Percentiles rank a stretch among this genome's conserved stretches.
phyloP scores from a whole-genome alignment of 768 basidiomycete genomes.

The Russula sp. region DNA sequence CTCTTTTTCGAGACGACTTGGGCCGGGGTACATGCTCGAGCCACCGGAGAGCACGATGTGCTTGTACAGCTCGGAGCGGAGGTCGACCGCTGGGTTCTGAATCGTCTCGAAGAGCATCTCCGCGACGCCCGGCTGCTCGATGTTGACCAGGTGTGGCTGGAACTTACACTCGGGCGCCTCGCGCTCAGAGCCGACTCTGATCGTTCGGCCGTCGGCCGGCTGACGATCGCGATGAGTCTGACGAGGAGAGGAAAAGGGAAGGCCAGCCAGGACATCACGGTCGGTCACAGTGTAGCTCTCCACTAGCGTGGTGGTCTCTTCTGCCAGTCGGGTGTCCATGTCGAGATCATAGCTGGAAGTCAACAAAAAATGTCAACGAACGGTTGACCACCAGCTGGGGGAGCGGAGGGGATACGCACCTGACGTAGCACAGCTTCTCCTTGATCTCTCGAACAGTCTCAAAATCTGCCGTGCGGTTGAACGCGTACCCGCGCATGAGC shows the following conservation, averaged over 20 bases:
- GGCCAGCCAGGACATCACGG: not conserved
- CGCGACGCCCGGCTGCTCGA: conserved; percentile 96
- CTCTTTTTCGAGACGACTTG: conserved; percentile 98
- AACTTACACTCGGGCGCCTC: conserved; percentile 99
- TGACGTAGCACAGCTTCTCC: too few species aligned
- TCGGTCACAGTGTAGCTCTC: conserved; percentile 88
- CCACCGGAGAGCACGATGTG: conserved; percentile 97
- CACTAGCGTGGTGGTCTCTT: conserved; percentile 51
- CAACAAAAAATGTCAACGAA: too few species aligned
- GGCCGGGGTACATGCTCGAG: conserved; percentile 98
- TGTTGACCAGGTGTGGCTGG: conserved; percentile 95
- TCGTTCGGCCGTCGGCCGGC: conserved; percentile 72
- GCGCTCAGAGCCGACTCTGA: conserved; percentile 97
- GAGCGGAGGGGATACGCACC: too few species aligned
- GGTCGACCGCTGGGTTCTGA: conserved; percentile 84
- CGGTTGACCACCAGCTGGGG: too few species aligned
- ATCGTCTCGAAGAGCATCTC: conserved; percentile 98
- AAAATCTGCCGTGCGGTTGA: too few species aligned
- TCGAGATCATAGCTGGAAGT: too few species aligned
- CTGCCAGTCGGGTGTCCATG: too few species aligned
- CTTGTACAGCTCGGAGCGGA: conserved; percentile 90
- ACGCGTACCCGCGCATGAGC: too few species aligned
- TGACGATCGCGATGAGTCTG: conserved; percentile 53
- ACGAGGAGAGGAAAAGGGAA: conserved; percentile 5
- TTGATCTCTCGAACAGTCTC: too few species aligned